These are phyloP conservation scores for Ustilago trichophora DNA, from an alignment of 1,284 basidiomycete genomes.

Conservation along the genomic window DNA sequence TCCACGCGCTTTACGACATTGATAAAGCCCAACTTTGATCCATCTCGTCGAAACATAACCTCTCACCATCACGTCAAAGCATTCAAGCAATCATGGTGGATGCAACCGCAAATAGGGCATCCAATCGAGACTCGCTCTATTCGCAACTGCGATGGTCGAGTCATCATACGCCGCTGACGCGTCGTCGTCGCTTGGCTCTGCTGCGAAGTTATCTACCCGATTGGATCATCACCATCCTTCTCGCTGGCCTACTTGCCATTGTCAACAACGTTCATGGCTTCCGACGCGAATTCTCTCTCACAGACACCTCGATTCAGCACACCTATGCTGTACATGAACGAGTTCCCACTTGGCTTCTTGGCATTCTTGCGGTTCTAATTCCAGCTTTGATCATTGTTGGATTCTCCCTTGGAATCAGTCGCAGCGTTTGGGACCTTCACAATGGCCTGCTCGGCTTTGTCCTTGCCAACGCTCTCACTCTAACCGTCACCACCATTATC, in stretches of 20 bases:
- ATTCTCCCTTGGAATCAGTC: constrained; percentile 76
- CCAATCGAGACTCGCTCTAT: too few species aligned
- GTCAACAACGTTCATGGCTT: constrained; percentile 79
- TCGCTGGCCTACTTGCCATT: constrained; percentile 74
- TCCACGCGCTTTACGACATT: too few species aligned
- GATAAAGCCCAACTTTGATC: too few species aligned
- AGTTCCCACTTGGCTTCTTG: constrained; percentile 74
- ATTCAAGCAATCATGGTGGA: too few species aligned
- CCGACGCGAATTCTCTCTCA: constrained; percentile 71
- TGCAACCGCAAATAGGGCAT: too few species aligned
- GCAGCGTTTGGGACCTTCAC: constrained; percentile 88
- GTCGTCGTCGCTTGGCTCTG: constrained; percentile 20
- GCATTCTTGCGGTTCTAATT: constrained; percentile 40
- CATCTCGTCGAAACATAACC: too few species aligned
- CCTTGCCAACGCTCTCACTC: constrained; percentile 78
- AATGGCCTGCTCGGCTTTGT: constrained; percentile 80
- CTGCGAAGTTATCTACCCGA: constrained; percentile 51
- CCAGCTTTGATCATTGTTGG: constrained; percentile 72
- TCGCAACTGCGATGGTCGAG: constrained; percentile 32
- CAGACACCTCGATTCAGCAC: constrained; percentile 72
- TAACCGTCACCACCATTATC: constrained; percentile 81
- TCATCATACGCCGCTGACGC: constrained; percentile 15
- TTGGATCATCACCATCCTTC: constrained; percentile 57
- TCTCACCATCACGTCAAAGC: too few species aligned
- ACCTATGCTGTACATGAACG: constrained; percentile 84